These are phyloP conservation scores for Phytophthora syringae DNA, from an alignment of 352 stramenopile genomes.

Conservation along the genomic window DNA sequence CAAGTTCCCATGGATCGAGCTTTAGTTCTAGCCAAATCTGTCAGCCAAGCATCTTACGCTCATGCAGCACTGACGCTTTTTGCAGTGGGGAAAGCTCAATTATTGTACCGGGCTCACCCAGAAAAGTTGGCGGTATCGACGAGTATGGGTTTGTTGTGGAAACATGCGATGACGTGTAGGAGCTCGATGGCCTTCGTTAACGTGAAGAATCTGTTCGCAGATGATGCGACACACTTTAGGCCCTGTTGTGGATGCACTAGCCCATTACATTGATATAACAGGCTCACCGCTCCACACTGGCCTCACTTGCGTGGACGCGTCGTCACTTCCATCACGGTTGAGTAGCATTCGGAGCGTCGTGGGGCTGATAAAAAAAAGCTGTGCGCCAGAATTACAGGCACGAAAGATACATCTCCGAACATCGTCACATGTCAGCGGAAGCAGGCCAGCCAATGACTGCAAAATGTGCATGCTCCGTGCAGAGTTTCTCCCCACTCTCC, in stretches of 20 bases:
- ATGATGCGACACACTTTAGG: constrained; percentile 8
- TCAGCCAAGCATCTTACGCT: constrained; percentile 1
- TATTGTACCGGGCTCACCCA: not conserved
- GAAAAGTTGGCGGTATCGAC: not conserved
- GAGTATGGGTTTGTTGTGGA: constrained; percentile 15
- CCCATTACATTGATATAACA: constrained; percentile 1
- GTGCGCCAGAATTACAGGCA: constrained; percentile 1
- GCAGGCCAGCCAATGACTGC: constrained; percentile 13
- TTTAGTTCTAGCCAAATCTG: constrained; percentile 7
- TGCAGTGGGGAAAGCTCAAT: constrained; percentile 10
- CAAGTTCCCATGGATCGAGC: constrained; percentile 5
- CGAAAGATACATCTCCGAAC: constrained; percentile 5
- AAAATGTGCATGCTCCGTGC: not conserved
- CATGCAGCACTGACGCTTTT: constrained; percentile 4
- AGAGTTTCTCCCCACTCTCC: not conserved
- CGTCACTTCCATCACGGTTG: not conserved
- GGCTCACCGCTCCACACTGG: constrained; percentile 5
- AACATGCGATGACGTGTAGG: not conserved
- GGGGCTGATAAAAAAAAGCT: not conserved
- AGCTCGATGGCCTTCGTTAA: not conserved
- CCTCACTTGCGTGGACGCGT: constrained; percentile 11
- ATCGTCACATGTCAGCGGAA: constrained; percentile 8
- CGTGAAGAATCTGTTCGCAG: constrained; percentile 8
- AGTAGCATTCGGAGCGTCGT: constrained; percentile 6
- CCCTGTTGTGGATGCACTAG: constrained; percentile 5